Evolutionary conservation across 2,329 filamentous ascomycete species (phyloP).

Genomic region (Ophiocordyceps camponoti-rufipedis): DNA sequence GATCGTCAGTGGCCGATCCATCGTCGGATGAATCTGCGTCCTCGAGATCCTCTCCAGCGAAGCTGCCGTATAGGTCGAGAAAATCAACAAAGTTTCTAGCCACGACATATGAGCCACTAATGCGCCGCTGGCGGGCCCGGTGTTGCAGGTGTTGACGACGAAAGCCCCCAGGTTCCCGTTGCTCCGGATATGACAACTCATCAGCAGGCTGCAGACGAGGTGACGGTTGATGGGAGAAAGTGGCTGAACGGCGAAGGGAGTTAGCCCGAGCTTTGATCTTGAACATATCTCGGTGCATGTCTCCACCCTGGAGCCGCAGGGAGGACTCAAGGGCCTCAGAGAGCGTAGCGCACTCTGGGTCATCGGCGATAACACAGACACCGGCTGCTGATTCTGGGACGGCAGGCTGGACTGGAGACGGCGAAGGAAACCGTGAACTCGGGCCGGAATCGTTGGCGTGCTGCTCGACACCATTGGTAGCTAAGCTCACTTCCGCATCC

Average conservation of each 20-base stretch:
- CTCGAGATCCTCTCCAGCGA: constrained; percentile 53
- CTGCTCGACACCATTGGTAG: constrained; percentile 4
- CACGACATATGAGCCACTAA: constrained; percentile 22
- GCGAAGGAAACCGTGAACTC: constrained; percentile 1
- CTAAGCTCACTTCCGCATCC: constrained; percentile 17
- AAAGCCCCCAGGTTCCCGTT: constrained; percentile 28
- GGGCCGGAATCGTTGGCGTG: background rate
- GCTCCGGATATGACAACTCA: constrained; percentile 17
- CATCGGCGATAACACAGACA: constrained; percentile 2
- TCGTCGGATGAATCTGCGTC: constrained; percentile 32
- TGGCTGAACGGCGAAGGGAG: constrained; percentile 39
- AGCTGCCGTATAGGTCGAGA: constrained; percentile 56
- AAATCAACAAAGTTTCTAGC: constrained; percentile 59
- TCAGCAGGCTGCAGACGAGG: constrained; percentile 11
- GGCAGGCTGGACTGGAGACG: background rate
- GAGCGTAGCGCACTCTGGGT: constrained; percentile 5
- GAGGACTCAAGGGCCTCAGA: constrained; percentile 40
- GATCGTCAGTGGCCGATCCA: constrained; percentile 34
- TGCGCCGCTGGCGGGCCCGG: constrained; percentile 19
- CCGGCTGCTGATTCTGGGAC: constrained; percentile 4
- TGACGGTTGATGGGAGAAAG: constrained; percentile 39
- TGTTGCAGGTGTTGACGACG: constrained; percentile 23
- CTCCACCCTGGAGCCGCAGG: constrained; percentile 53
- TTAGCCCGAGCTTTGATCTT: constrained; percentile 43
- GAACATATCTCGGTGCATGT: constrained; percentile 64